These are phyloP conservation scores for Rhodofomes roseus DNA, from an alignment of 1,284 basidiomycete species.

Conservation along the genomic window DNA sequence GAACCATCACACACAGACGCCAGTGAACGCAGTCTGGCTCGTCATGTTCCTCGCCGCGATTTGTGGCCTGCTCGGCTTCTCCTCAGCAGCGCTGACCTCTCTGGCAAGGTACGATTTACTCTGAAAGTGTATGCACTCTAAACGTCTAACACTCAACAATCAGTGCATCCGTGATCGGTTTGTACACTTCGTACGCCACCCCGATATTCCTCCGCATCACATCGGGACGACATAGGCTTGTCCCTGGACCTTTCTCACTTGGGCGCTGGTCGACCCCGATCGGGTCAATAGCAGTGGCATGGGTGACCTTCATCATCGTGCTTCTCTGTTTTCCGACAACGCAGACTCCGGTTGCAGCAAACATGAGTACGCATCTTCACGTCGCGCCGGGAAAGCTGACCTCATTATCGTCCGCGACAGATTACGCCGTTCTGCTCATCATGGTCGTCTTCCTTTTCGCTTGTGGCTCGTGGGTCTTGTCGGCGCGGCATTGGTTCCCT, in stretches of 20 bases:
- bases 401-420: constrained; percentile 24
- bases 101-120: constrained; percentile 52
- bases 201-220: constrained; percentile 64
- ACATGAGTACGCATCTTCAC: constrained; percentile 42
- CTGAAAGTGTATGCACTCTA: neutral
- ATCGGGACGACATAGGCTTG: constrained; percentile 48
- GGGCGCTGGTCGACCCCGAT: constrained; percentile 51
- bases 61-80: constrained; percentile 65
- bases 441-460: constrained; percentile 55
- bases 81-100: constrained; percentile 54
- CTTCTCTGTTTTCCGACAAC: constrained; percentile 53
- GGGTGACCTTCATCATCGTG: constrained; percentile 55
- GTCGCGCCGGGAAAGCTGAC: neutral
- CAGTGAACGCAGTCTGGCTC: constrained; percentile 71
- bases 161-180: constrained; percentile 59
- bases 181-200: constrained; percentile 57
- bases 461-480: constrained; percentile 50
- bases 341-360: constrained; percentile 33
- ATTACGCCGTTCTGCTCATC: constrained; percentile 57
- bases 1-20: constrained; percentile 55
- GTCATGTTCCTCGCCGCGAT: constrained; percentile 54
- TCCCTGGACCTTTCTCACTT: constrained; percentile 51
- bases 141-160: neutral
- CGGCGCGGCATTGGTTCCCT: constrained; percentile 59
- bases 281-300: constrained; percentile 51